Evolutionary conservation across 352 stramenopile species (phyloP).

Genomic region (Pythium phragmiticola): DNA sequence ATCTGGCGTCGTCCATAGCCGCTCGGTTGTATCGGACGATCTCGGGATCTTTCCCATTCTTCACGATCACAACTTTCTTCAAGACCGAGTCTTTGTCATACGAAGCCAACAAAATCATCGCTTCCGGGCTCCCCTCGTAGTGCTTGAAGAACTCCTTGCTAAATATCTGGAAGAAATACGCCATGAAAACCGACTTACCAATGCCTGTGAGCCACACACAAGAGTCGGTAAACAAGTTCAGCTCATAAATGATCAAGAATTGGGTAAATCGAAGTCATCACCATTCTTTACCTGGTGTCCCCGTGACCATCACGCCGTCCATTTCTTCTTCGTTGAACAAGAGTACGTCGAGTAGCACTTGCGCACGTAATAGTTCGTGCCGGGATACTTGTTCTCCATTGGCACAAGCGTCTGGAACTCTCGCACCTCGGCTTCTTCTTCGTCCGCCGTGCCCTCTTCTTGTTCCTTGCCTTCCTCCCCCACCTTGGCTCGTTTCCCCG

Average conservation of each 20-base stretch:
- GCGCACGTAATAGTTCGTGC: slow-evolving; percentile 1
- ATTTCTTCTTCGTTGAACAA: too few species aligned
- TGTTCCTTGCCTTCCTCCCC: too few species aligned
- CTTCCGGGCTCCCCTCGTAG: neutral
- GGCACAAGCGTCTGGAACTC: neutral
- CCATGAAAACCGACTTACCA: slow-evolving; percentile 20
- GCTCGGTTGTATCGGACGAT: neutral
- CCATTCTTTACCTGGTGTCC: neutral
- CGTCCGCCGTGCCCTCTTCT: too few species aligned
- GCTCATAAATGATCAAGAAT: too few species aligned
- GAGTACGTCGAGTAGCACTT: slow-evolving; percentile 10
- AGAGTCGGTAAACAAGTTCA: too few species aligned
- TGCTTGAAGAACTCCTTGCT: neutral
- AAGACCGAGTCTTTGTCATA: neutral
- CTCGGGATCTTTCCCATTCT: neutral
- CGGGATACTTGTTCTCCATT: neutral
- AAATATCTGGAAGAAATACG: slow-evolving; percentile 11
- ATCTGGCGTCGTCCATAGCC: neutral
- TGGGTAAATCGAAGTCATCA: too few species aligned
- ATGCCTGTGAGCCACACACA: slow-evolving; percentile 6
- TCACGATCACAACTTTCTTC: slow-evolving; percentile 6
- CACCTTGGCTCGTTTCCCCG: too few species aligned
- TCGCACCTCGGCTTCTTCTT: too few species aligned
- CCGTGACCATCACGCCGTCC: neutral
- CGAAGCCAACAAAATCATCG: neutral